A percentile compares a stretch with the other conserved stretches of the same genome.
Evolutionary conservation across 106 monocot species (phyloP).

Genomic region (Dioscorea dumetorum): DNA sequence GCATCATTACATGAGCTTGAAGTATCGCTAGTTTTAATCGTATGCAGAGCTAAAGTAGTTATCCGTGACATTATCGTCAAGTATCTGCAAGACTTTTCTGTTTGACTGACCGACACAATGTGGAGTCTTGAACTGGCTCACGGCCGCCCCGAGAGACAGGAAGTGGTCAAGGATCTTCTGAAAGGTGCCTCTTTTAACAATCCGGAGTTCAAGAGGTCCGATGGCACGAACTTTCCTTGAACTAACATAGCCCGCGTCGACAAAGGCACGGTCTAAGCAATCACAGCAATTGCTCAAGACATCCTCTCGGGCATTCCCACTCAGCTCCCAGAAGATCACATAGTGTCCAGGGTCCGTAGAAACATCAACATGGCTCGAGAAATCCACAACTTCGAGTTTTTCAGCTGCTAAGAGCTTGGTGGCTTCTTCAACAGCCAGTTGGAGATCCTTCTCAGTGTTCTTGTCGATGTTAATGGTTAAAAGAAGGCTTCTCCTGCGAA

Average conservation of each 20-base stretch:
- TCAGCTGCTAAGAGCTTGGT: slow-evolving; percentile 46
- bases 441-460: slow-evolving; percentile 89
- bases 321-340: slow-evolving; percentile 83
- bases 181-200: slow-evolving; percentile 67
- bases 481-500: slow-evolving; percentile 57
- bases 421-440: slow-evolving; percentile 56
- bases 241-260: slow-evolving; percentile 58
- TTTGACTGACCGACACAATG: slow-evolving; percentile 37
- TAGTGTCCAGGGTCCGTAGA: slow-evolving; percentile 71
- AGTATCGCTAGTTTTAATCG: slow-evolving; percentile 6
- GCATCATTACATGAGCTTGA: neutral
- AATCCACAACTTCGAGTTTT: slow-evolving; percentile 78
- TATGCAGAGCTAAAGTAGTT: slow-evolving; percentile 56
- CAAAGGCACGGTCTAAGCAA: slow-evolving; percentile 61
- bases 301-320: slow-evolving; percentile 36
- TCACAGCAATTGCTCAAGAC: slow-evolving; percentile 54
- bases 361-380: slow-evolving; percentile 59
- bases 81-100: slow-evolving; percentile 52
- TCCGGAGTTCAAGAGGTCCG: slow-evolving; percentile 61
- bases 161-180: slow-evolving; percentile 63
- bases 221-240: slow-evolving; percentile 54
- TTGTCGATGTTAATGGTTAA: slow-evolving; percentile 91
- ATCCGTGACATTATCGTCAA: slow-evolving; percentile 32
- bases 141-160: slow-evolving; percentile 44
- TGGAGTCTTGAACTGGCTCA: slow-evolving; percentile 87